Evolutionary conservation across 2,329 filamentous ascomycete species (phyloP).

Genomic region (Fusarium hostae): DNA sequence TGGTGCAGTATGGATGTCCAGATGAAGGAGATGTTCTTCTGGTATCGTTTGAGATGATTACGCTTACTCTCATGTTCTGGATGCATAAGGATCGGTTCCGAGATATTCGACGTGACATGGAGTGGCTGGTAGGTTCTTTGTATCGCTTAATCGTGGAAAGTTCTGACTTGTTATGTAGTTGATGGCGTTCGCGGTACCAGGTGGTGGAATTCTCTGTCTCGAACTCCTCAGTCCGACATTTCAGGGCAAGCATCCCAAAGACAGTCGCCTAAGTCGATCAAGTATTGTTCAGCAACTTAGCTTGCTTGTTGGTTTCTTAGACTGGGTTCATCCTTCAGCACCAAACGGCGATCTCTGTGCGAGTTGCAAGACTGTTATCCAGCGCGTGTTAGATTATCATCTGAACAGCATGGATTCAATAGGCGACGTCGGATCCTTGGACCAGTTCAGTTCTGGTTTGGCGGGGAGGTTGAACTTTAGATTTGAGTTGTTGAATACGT

Average conservation of each 20-base stretch:
- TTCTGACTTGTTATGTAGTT: neutral
- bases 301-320: slow-evolving; percentile 1
- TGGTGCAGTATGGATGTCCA: neutral
- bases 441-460: slow-evolving; percentile 4
- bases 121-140: neutral
- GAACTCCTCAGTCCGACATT: slow-evolving; percentile 5
- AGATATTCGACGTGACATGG: neutral
- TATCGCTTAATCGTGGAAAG: rapidly evolving
- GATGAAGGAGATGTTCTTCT: slow-evolving; percentile 6
- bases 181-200: slow-evolving; percentile 2
- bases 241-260: neutral
- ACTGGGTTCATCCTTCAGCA: slow-evolving; percentile 18
- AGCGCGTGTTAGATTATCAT: slow-evolving; percentile 15
- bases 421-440: neutral
- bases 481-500: slow-evolving; percentile 11
- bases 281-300: slow-evolving; percentile 9
- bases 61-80: neutral
- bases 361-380: slow-evolving; percentile 14
- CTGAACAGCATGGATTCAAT: neutral
- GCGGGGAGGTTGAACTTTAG: slow-evolving; percentile 1
- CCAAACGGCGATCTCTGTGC: slow-evolving; percentile 1
- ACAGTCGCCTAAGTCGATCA: neutral
- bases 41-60: slow-evolving; percentile 15
- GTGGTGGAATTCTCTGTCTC: neutral
- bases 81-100: slow-evolving; percentile 15